Evolutionary conservation across 805 yeast species (phyloP), one percentile per base, ranked within the genome.

Genomic region (Cyberlindnera xylosilytica): DNA sequence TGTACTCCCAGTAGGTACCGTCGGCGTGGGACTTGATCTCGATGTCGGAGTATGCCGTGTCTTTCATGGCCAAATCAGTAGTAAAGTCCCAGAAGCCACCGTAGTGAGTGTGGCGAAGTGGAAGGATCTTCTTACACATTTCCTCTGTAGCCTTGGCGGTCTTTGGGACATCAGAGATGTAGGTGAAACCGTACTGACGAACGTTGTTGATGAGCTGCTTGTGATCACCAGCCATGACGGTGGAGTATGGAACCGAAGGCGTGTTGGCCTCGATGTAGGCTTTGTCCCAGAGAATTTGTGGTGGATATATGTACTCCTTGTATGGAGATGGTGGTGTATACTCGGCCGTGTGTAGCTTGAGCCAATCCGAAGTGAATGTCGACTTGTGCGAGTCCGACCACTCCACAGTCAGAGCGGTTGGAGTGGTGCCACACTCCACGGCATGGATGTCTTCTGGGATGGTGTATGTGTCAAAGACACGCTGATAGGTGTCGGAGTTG

Each of bases 41-140:
- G 42, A 81, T 67, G 53, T 80, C 79, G 13, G 87, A 81, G 57
- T 82, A 82, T 3, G 89, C 89, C 4, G 86, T 80, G 54, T 82
- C 89, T 44, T 77, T 75, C 63, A 76, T 79, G 35, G 80, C 70
- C 53, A 82, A 64, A 53, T 82, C 85, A 4, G 85, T 72, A 10
- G 88, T 82, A 60, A 83, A 82, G 56, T 81, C 87, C 87, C 88
- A 83, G 62, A 83, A 81, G 1, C 85, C 87, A n/a, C 87, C 88
- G 51, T 83, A 82, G 56, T 82, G 89, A 2, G 89, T 82, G 20
- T 80, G 80, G 32, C 84, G 66, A 37, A 81, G 74, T 56, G 76
- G 79, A 42, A 79, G 70, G 47, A 82, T 72, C 50, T 75, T 63
- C 49, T 79, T 78, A 42, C 79, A 73, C 45, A 82, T 66, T 47